Evolutionary conservation across 371 early-diverging fungal species (phyloP), one percentile per base, ranked within the genome.

Genomic region (Cokeromyces recurvatus): DNA sequence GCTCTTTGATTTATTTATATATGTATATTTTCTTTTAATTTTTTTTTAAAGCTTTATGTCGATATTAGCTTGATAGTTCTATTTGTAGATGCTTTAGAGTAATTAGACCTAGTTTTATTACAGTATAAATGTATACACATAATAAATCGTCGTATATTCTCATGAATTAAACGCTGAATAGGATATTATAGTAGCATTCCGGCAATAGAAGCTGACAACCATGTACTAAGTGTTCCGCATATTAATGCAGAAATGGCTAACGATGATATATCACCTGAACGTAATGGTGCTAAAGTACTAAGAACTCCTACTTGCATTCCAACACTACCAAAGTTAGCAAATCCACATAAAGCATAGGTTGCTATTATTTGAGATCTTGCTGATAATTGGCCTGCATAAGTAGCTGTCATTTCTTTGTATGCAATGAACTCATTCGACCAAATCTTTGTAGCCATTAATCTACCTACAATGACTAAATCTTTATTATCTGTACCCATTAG

Each of bases 361-460:
- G 78, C 64, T 43, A 87, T 64, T 21, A 78, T 17, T 12, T 59
- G 38, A 0, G 78, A 65, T 12, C 83, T 71, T 2, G 46, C 41
- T 7, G 72, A 55, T 27, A 82, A 34, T 21, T 29, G 45, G 5
- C 24, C 49, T 29, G 52, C 48, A 27, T 45, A 57, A 0, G 20
- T 44, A 34, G 38, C 49, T 5, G 64, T 64, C 57, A 85, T 57
- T 31, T 57, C 47, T n/a, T 51, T 41, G 57, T 85, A 93, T 6
- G 93, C 93, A 16, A 83, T 85, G 60, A 91, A 90, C 71, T 93
- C 93, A 68, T 91, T 93, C 37, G 81, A 67, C 59, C 90, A 75
- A 54, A 89, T 77, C 67, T 93, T 93, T 43, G 74, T 82, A 11
- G 87, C 91, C 73, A 93, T 71, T 17, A 91, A 62, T 55, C 82